phyloP scores from a whole-genome alignment of 176 grass and related monocot species.

The Oropetium thomaeum region DNA sequence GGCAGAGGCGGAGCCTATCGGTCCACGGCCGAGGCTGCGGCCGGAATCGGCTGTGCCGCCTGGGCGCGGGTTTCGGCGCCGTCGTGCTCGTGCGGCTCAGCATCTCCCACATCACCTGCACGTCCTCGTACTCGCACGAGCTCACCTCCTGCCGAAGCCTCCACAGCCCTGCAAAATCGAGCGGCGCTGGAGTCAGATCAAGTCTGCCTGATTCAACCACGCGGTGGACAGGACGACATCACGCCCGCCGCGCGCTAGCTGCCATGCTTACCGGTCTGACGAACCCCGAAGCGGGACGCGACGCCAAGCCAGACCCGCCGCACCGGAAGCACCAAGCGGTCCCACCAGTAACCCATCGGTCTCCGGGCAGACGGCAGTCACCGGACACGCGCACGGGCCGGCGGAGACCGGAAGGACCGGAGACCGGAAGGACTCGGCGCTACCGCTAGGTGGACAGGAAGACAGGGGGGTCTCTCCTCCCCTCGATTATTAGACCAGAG shows the following conservation, averaged over 20 bases:
- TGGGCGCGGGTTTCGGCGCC: conserved; percentile 11
- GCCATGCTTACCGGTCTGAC: conserved; percentile 61
- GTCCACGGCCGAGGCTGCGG: conserved; percentile 45
- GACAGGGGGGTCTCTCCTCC: background rate
- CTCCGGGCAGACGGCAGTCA: background rate
- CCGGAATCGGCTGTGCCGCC: conserved; percentile 27
- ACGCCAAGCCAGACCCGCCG: conserved; percentile 74
- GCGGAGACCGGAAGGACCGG: background rate
- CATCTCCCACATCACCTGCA: conserved; percentile 99
- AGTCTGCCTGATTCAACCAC: background rate
- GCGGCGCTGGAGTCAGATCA: background rate
- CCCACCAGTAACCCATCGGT: conserved; percentile 66
- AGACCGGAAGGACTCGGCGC: background rate
- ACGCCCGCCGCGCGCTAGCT: background rate
- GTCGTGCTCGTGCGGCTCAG: conserved; percentile 59
- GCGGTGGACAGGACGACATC: background rate
- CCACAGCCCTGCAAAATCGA: conserved; percentile 58
- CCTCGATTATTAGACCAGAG: conserved; percentile 18
- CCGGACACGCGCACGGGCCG: background rate
- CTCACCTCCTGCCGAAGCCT: conserved; percentile 91
- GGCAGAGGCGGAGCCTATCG: conserved; percentile 42
- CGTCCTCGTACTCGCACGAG: conserved; percentile 99
- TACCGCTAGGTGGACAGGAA: background rate
- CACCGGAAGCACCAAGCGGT: conserved; percentile 69
- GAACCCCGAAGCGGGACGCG: conserved; percentile 72